Percentiles rank a stretch among this genome's conserved stretches.
Evolutionary conservation across 495 filamentous ascomycete species (phyloP).

Genomic region (Hypoxylon rickii): DNA sequence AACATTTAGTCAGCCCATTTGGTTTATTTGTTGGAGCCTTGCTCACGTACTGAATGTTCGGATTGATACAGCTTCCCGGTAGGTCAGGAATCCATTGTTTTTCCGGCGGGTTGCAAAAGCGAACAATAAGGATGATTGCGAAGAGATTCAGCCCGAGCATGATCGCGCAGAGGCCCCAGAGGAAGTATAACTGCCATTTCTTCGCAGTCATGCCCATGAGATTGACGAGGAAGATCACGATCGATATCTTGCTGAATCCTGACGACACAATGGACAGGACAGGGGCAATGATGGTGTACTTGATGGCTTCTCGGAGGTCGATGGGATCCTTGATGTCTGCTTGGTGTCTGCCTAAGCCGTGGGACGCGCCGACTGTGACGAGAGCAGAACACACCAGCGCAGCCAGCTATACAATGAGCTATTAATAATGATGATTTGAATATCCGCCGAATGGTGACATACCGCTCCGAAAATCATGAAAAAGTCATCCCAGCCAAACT

Average conservation of each 20-base stretch:
- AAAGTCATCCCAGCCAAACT: constrained; percentile 27
- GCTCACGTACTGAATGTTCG: constrained; percentile 4
- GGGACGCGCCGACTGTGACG: constrained; percentile 2
- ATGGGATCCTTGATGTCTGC: not conserved
- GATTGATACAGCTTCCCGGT: constrained; percentile 2
- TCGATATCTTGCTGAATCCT: constrained; percentile 17
- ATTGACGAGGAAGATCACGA: constrained; percentile 14
- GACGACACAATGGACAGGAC: constrained; percentile 14
- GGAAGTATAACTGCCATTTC: constrained; percentile 11
- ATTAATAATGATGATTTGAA: too few species aligned
- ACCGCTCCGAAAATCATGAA: constrained; percentile 23
- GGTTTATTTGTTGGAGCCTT: not conserved
- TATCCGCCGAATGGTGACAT: not conserved
- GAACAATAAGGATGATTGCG: constrained; percentile 12
- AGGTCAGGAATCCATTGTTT: constrained; percentile 14
- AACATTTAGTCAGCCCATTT: constrained; percentile 1
- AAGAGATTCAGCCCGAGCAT: constrained; percentile 8
- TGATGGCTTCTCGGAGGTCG: constrained; percentile 7
- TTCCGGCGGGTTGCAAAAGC: constrained; percentile 16
- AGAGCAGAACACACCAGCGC: constrained; percentile 17
- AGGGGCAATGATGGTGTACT: constrained; percentile 18
- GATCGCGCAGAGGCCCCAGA: constrained; percentile 13
- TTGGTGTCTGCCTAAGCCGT: constrained; percentile 11
- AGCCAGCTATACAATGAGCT: constrained; percentile 1
- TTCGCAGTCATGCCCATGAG: constrained; percentile 18